These are phyloP conservation scores for Aspergillus amoenus DNA, from an alignment of 2,329 filamentous ascomycete species.

Conservation along the genomic window DNA sequence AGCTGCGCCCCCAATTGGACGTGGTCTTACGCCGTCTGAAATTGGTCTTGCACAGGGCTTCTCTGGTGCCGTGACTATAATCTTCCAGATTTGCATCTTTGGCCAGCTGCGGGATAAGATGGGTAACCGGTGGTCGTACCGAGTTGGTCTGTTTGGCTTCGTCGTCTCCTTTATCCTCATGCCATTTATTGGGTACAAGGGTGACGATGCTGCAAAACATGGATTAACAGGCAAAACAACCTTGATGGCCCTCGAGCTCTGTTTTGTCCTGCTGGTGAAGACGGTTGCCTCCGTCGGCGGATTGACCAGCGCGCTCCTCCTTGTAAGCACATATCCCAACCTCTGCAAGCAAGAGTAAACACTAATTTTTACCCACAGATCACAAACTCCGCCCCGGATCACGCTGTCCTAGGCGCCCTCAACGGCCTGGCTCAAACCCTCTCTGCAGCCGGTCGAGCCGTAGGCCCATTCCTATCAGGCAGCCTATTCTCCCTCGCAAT, in stretches of 20 bases:
- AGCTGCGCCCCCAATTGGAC: constrained; percentile 71
- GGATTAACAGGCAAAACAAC: constrained; percentile 59
- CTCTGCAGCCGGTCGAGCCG: constrained; percentile 82
- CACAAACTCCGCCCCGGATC: constrained; percentile 86
- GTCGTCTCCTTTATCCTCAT: constrained; percentile 80
- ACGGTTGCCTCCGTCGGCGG: constrained; percentile 88
- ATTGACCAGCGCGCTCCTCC: constrained; percentile 79
- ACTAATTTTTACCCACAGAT: constrained; percentile 55
- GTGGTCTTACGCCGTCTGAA: constrained; percentile 70
- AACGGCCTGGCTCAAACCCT: constrained; percentile 94
- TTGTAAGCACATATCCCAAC: constrained; percentile 56
- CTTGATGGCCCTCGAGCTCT: constrained; percentile 81
- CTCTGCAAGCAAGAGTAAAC: neutral
- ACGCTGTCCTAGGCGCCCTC: constrained; percentile 80
- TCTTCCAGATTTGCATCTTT: constrained; percentile 87
- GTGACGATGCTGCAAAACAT: constrained; percentile 55
- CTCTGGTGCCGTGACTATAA: constrained; percentile 78
- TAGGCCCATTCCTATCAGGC: constrained; percentile 85
- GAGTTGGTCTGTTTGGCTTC: constrained; percentile 74
- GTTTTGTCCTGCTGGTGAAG: constrained; percentile 76
- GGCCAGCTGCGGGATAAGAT: constrained; percentile 72
- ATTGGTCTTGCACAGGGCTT: constrained; percentile 85
- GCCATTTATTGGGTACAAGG: constrained; percentile 82
- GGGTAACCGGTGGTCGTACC: constrained; percentile 84
- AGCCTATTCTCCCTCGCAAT: constrained; percentile 79